Base-by-base conservation (phyloP, 371 early-diverging fungal genomes). In the Mucor piriformis region DNA sequence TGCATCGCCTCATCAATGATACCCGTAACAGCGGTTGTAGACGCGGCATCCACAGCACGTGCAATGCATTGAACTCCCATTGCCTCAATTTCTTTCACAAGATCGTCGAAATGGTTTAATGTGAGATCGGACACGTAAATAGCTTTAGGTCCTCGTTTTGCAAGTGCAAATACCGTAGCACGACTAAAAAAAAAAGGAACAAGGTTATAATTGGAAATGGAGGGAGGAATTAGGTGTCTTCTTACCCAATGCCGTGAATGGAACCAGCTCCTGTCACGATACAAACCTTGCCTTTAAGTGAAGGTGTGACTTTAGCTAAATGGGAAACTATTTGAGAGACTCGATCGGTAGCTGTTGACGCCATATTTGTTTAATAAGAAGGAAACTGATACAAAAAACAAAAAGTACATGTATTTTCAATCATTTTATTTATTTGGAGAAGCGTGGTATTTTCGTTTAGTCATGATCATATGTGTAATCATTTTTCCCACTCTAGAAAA, bases 201-300 rank as follows among this genome's bases (percentile, higher is more conserved):
- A n/a, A 8, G 21, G 11, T 42, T 29, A 40, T 29, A 16, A 1
- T 2, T 42, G 6, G 25, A 23, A 27, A 6, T 0, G 24, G 23
- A 27, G 12, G 8, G 24, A 15, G 5, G 32, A 42, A 15, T 13
- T 18, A 44, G 38, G 16, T 40, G 2, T 35, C 43, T 1, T 50
- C 6, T 47, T 78, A 80, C 83, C 83, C 83, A 55, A 82, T 82
- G 46, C 83, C 83, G 18, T 66, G 52, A 15, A 72, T 15, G 8
- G 83, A 83, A 13, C 79, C 76, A 15, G 83, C 83, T 16, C 83
- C 83, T 15, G 83, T 83, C 37, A 83, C 70, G 51, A 83, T 80
- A 64, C 83, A 83, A 2, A 83, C 73, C 43, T 78, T 76, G 54
- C 70, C 73, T 44, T 70, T 46, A 37, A 79, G 52, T 20, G 80